These are phyloP conservation scores for Nannizziopsis arthrosporioides DNA, from an alignment of 2,329 filamentous ascomycete genomes.

Conservation along the genomic window DNA sequence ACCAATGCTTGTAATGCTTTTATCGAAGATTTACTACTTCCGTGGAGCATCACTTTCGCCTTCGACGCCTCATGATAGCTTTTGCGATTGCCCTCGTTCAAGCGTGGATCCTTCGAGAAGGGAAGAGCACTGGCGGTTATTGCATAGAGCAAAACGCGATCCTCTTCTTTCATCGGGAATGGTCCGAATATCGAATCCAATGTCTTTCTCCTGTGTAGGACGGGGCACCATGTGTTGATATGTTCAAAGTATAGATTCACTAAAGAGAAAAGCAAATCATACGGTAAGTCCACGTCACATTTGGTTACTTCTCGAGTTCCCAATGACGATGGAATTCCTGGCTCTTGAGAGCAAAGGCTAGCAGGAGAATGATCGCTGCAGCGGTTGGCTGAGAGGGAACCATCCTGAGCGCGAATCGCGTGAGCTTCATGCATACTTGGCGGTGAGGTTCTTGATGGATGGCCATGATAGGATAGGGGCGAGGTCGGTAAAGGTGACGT, in stretches of 20 bases:
- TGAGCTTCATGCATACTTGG: constrained; percentile 16
- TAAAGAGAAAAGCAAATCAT: constrained; percentile 60
- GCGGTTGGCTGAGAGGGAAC: constrained; percentile 8
- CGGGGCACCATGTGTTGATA: constrained; percentile 76
- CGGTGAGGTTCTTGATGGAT: constrained; percentile 8
- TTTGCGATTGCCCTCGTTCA: constrained; percentile 60
- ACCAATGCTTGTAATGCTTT: constrained; percentile 78
- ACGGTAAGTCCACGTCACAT: constrained; percentile 58
- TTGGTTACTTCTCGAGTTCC: constrained; percentile 36
- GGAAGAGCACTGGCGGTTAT: constrained; percentile 81
- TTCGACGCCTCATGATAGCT: constrained; percentile 73
- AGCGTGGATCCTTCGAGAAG: constrained; percentile 64
- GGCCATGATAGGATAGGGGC: constrained; percentile 43
- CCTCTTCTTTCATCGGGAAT: constrained; percentile 63
- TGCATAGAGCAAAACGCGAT: constrained; percentile 71
- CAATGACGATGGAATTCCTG: constrained; percentile 44
- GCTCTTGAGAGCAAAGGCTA: constrained; percentile 46
- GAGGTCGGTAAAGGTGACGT: constrained; percentile 24
- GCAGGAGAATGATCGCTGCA: constrained; percentile 34
- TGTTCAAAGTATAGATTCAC: constrained; percentile 70
- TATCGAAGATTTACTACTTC: constrained; percentile 79
- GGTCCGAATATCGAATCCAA: constrained; percentile 72
- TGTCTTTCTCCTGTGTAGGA: constrained; percentile 73
- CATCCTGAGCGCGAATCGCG: too few relatives aligned
- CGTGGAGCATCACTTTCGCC: constrained; percentile 74